Conservation (phyloP, 2,329 filamentous ascomycete genomes). For the Fusarium sp. region DNA sequence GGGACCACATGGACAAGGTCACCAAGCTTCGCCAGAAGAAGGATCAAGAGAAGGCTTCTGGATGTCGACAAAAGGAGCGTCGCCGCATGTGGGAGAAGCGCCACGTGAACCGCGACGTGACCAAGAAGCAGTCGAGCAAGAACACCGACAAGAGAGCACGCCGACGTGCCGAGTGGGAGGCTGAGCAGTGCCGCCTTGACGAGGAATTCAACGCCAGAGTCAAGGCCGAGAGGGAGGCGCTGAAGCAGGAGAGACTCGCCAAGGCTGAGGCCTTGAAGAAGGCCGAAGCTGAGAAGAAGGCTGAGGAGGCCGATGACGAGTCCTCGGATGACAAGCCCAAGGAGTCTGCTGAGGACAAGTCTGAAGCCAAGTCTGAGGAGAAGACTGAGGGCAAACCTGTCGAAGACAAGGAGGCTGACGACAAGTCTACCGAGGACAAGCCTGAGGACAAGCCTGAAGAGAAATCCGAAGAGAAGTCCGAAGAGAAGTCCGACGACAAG, state of each 20-base stretch:
- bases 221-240: slow-evolving; percentile 27
- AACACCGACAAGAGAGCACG: slow-evolving; percentile 51
- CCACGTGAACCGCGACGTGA: slow-evolving; percentile 57
- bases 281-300: slow-evolving; percentile 32
- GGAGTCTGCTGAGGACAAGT: background rate
- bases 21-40: slow-evolving; percentile 62
- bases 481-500: slow-evolving; percentile 19
- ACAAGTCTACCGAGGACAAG: slow-evolving; percentile 15
- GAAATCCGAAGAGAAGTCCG: slow-evolving; percentile 17
- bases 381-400: slow-evolving; percentile 18
- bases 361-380: background rate
- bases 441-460: background rate
- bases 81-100: slow-evolving; percentile 63
- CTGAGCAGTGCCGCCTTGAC: slow-evolving; percentile 42
- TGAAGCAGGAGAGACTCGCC: slow-evolving; percentile 33
- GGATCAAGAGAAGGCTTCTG: slow-evolving; percentile 62
- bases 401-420: slow-evolving; percentile 13
- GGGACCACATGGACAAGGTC: slow-evolving; percentile 62
- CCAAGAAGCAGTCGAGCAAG: slow-evolving; percentile 55
- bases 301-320: slow-evolving; percentile 38
- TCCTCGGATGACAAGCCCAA: slow-evolving; percentile 32
- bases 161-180: slow-evolving; percentile 44
- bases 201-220: slow-evolving; percentile 46
- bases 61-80: slow-evolving; percentile 58
- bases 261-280: slow-evolving; percentile 29